Conservation (phyloP, 345 rosid species). For the Rubroshorea leprosula region DNA sequence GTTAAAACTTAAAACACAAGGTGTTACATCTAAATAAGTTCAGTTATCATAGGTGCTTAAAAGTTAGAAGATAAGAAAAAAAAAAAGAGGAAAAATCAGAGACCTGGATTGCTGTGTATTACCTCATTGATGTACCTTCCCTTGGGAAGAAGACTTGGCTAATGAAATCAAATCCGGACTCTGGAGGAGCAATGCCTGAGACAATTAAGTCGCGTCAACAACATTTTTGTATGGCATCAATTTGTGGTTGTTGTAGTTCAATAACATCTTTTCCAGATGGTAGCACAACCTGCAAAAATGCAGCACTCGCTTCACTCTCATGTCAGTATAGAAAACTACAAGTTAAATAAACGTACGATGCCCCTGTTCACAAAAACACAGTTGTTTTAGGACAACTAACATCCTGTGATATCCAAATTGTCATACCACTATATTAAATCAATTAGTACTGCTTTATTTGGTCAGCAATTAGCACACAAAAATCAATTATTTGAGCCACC, state of each 20-base stretch:
- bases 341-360: background rate
- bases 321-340: no score
- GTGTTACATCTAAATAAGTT: no score
- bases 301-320: background rate
- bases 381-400: background rate
- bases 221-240: slow-evolving; percentile 43
- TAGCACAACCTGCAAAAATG: slow-evolving; percentile 44
- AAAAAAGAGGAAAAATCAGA: background rate
- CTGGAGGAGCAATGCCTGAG: slow-evolving; percentile 44
- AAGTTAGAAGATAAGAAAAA: no score
- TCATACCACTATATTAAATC: no score
- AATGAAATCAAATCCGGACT: slow-evolving; percentile 54
- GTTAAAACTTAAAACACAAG: no score
- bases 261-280: slow-evolving; percentile 53
- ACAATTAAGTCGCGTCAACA: slow-evolving; percentile 52
- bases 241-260: slow-evolving; percentile 42
- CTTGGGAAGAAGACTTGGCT: slow-evolving; percentile 71
- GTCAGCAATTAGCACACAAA: no score
- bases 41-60: background rate
- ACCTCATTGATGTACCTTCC: slow-evolving; percentile 64
- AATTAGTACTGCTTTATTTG: no score
- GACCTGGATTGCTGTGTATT: background rate
- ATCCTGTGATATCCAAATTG: no score
- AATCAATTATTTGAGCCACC: no score
- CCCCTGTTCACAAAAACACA: no score